phyloP scores from a whole-genome alignment of 148 eudicot genomes.

The Nyssa sinensis region DNA sequence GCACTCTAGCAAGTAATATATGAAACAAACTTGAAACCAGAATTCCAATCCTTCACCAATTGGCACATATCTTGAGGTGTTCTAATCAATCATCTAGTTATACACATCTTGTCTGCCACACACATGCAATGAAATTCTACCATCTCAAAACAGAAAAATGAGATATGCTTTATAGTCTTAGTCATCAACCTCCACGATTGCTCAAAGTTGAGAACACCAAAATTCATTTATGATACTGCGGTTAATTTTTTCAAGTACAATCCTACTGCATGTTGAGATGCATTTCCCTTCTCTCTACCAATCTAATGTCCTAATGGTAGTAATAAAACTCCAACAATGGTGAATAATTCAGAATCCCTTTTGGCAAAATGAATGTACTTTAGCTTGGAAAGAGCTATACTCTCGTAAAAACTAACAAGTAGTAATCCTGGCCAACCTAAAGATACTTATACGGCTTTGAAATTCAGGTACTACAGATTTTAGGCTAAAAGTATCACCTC shows the following conservation, averaged over 20 bases:
- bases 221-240: not conserved
- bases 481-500: slow-evolving; percentile 23
- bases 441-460: not conserved
- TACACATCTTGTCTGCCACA: not conserved
- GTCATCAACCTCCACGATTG: not conserved
- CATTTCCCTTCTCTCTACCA: not conserved
- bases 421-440: not conserved
- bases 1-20: not conserved
- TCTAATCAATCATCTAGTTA: not conserved
- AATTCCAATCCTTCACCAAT: not conserved
- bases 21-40: not conserved
- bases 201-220: not conserved
- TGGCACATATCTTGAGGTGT: not conserved
- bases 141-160: not conserved
- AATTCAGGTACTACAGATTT: not conserved
- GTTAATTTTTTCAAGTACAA: not conserved
- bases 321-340: not conserved
- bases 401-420: not conserved
- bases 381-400: too few relatives aligned
- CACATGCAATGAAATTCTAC: not conserved
- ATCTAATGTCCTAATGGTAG: not conserved
- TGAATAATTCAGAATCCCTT: not conserved
- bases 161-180: not conserved
- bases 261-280: not conserved
- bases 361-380: not conserved